These are phyloP conservation scores for Solanum hybrid DNA, from an alignment of 305 asterid genomes.

Conservation along the genomic window DNA sequence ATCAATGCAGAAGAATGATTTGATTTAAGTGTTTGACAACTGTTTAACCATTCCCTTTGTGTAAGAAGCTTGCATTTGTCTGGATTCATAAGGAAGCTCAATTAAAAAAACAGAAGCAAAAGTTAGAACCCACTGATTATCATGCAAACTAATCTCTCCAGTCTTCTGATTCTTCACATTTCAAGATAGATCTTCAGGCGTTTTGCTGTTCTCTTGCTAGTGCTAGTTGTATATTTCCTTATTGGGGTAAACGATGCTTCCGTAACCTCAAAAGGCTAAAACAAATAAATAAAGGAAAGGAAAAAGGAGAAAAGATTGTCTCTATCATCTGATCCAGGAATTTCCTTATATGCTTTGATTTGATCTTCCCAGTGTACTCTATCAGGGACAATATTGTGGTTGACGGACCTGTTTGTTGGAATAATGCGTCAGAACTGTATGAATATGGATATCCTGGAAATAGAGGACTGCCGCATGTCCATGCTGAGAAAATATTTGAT, in stretches of 20 bases:
- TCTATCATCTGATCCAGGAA: constrained; percentile 5
- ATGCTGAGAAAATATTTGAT: constrained; percentile 25
- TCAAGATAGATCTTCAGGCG: background rate
- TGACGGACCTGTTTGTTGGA: constrained; percentile 26
- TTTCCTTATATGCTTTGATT: constrained; percentile 31
- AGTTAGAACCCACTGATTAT: background rate
- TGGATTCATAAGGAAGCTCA: background rate
- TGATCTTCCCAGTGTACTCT: constrained; percentile 41
- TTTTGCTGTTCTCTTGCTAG: background rate
- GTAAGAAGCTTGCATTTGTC: background rate
- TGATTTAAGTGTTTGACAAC: background rate
- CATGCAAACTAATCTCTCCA: background rate
- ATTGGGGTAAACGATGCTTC: background rate
- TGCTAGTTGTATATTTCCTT: background rate
- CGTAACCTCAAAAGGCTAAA: background rate
- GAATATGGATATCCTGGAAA: constrained; percentile 24
- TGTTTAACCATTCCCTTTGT: background rate
- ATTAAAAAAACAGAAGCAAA: background rate
- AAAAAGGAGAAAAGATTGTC: background rate
- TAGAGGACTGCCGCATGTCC: constrained; percentile 21
- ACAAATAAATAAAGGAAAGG: background rate
- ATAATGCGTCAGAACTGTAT: constrained; percentile 18
- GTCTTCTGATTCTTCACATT: background rate
- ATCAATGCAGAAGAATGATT: background rate
- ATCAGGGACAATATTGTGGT: constrained; percentile 70